Evolutionary conservation across 208 protist species (phyloP), one percentile per base, ranked within the genome.

Genomic region (Trypanosoma mega): DNA sequence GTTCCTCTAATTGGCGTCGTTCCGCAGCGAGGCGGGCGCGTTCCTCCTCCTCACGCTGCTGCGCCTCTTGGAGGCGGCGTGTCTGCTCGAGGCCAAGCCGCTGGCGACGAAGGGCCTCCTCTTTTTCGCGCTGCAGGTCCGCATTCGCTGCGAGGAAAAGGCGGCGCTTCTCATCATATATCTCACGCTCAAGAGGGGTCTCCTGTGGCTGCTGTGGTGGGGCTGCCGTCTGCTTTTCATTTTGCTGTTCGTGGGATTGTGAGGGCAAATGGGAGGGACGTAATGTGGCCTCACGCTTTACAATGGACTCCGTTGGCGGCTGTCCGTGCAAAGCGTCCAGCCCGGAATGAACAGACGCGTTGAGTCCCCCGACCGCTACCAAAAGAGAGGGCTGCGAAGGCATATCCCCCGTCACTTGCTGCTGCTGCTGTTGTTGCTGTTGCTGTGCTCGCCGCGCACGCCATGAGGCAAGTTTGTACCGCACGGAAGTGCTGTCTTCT

Each of bases 391-490:
- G n/a, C n/a, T n/a, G n/a, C n/a, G n/a, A n/a, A n/a, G 47, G 14
- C 29, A 49, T n/a, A 24, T 18, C 47, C 18, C 16, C 3, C 3
- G 23, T 2, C 6, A 2, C 11, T 4, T 20, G 34, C 3, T 20
- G 39, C 0, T 34, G 18, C 3, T 55, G 20, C 8, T 65, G 44
- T 31, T 51, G 58, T 43, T 73, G 9, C 27, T 65, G 48, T 39
- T 65, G 63, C 23, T 77, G 74, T 12, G 72, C 71, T 23, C 80
- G 68, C 18, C 71, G 73, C 4, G 73, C 74, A 16, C 80, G 68
- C 73, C 73, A 87, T 21, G 72, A 52, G 20, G 80, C 80, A 23
- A 87, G 51, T 26, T 74, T 66, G n/a, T 72, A 59, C 23, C 65
- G 70, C 36, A 87, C 39, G 50, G 64, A 31, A 18, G 45, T 3